Evolutionary conservation across 2,329 filamentous ascomycete genomes (phyloP).

Genomic region (Phyllosticta citrichinensis): DNA sequence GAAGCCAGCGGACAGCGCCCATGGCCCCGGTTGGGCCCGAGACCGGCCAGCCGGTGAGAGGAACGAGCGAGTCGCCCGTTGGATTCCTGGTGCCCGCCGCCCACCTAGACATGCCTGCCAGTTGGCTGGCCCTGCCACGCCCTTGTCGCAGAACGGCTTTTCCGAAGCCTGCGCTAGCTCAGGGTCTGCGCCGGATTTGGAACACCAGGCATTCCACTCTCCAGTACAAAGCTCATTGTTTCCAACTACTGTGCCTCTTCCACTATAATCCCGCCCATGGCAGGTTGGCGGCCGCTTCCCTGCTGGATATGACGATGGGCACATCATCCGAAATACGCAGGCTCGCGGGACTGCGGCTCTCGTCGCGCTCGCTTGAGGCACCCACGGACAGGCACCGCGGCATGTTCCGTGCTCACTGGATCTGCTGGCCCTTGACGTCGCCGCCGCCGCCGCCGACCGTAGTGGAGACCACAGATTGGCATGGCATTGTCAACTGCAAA

Average conservation of each 20-base stretch:
- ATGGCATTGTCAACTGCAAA: not conserved
- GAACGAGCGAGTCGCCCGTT: not conserved
- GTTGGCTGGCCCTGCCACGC: not conserved
- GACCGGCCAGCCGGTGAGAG: not conserved
- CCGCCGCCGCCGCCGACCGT: slow-evolving; percentile 1
- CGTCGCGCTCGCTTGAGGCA: slow-evolving; percentile 4
- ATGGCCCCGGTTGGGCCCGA: not conserved
- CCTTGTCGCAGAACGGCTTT: not conserved
- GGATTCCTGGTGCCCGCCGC: not conserved
- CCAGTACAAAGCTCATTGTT: not conserved
- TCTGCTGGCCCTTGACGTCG: not conserved
- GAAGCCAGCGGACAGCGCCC: not conserved
- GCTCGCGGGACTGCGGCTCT: slow-evolving; percentile 3
- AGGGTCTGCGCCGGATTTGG: slow-evolving; percentile 1
- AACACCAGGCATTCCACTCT: not conserved
- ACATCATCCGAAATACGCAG: slow-evolving; percentile 1
- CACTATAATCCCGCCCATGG: not conserved
- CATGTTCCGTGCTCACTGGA: not conserved
- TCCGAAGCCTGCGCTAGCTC: not conserved
- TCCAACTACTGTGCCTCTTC: slow-evolving; percentile 3
- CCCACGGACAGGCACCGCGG: slow-evolving; percentile 7
- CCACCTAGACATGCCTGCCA: not conserved
- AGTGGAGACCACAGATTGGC: not conserved
- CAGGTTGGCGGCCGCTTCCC: not conserved
- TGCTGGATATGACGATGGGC: slow-evolving; percentile 7